Conservation (phyloP, 2,329 filamentous ascomycete genomes). For the Mycogone perniciosa region DNA sequence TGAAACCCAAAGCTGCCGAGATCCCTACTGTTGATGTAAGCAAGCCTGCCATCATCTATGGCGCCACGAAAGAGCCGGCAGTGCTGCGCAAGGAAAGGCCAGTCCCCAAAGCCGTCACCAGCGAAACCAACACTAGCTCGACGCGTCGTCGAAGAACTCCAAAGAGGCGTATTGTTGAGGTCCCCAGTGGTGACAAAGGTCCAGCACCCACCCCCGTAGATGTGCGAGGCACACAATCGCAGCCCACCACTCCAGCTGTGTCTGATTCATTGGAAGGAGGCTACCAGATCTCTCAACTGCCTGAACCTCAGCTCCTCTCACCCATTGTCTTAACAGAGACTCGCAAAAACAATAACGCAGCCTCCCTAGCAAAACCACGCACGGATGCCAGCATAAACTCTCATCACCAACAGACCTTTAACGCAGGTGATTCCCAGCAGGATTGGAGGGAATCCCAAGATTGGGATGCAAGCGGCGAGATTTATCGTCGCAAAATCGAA, state of each 20-base stretch:
- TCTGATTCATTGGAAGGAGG: slow-evolving; percentile 24
- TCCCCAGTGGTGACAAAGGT: slow-evolving; percentile 47
- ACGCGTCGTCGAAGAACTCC: slow-evolving; percentile 54
- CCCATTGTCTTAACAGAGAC: slow-evolving; percentile 27
- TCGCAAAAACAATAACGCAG: slow-evolving; percentile 22
- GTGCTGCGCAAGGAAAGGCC: slow-evolving; percentile 56
- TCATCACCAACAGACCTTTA: neutral
- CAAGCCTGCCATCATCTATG: slow-evolving; percentile 58
- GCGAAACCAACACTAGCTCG: slow-evolving; percentile 52
- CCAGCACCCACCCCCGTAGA: slow-evolving; percentile 26
- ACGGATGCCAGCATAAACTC: neutral
- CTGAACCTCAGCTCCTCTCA: slow-evolving; percentile 31
- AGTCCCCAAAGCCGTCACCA: slow-evolving; percentile 45
- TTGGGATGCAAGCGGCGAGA: slow-evolving; percentile 64
- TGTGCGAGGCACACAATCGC: slow-evolving; percentile 16
- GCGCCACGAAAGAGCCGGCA: slow-evolving; percentile 41
- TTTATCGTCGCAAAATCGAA: slow-evolving; percentile 85
- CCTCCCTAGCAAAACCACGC: slow-evolving; percentile 3
- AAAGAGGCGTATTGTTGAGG: slow-evolving; percentile 59
- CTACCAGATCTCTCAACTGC: slow-evolving; percentile 40
- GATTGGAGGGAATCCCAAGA: slow-evolving; percentile 43
- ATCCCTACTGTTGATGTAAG: slow-evolving; percentile 58
- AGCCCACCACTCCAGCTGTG: slow-evolving; percentile 16
- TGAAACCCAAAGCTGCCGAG: slow-evolving; percentile 62
- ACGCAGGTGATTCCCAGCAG: slow-evolving; percentile 11